These are phyloP conservation scores for Diaporthe humulicola DNA, from an alignment of 2,329 filamentous ascomycete genomes.

Conservation along the genomic window DNA sequence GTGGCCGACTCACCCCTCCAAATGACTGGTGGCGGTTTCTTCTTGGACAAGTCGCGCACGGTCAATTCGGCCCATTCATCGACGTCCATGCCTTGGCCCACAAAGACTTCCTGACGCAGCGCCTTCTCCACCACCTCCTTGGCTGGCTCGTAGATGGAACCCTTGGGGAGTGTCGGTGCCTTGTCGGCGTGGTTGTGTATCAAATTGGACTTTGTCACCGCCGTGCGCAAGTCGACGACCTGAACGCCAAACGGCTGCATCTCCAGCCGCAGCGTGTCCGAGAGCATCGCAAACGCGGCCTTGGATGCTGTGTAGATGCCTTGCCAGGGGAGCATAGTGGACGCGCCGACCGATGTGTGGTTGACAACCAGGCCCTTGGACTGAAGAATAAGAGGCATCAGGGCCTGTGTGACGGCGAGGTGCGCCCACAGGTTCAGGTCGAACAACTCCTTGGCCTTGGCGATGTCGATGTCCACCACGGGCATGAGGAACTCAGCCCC, in stretches of 20 bases:
- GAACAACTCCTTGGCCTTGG: constrained; percentile 44
- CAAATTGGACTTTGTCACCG: too few relatives aligned
- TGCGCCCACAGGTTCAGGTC: constrained; percentile 49
- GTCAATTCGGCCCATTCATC: background rate
- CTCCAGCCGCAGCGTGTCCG: constrained; percentile 47
- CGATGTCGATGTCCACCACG: constrained; percentile 46
- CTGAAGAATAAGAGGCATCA: too few relatives aligned
- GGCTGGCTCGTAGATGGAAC: too few relatives aligned
- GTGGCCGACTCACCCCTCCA: constrained; percentile 9
- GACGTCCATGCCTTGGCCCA: too few relatives aligned
- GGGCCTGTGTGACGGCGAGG: too few relatives aligned
- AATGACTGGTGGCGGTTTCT: background rate
- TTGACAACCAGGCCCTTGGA: too few relatives aligned
- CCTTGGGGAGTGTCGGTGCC: too few relatives aligned
- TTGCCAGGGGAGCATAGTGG: constrained; percentile 38
- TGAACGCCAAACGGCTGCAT: constrained; percentile 46
- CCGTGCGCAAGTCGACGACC: constrained; percentile 38
- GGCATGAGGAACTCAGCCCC: background rate
- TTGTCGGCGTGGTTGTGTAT: too few relatives aligned
- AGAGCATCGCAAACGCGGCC: constrained; percentile 41
- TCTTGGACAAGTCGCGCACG: constrained; percentile 9
- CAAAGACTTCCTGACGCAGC: too few relatives aligned
- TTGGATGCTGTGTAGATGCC: constrained; percentile 39
- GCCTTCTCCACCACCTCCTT: too few relatives aligned
- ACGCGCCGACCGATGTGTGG: too few relatives aligned